phyloP scores from a whole-genome alignment of 768 basidiomycete genomes.

The Neoboletus magnificus region DNA sequence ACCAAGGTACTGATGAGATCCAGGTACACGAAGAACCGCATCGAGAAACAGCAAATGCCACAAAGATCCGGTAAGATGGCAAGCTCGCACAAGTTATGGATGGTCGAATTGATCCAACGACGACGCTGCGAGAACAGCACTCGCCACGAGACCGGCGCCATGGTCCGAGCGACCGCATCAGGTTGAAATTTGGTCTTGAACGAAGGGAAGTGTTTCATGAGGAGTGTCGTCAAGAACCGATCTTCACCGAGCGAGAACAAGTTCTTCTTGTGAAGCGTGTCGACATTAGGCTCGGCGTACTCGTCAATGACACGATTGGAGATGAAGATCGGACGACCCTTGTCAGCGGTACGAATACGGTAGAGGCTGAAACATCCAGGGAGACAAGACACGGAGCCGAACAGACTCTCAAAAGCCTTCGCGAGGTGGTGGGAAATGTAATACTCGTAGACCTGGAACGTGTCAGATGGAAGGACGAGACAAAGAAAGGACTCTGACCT shows the following conservation, averaged over 20 bases:
- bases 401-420: constrained; percentile 66
- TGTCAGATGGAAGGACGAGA: constrained; percentile 1
- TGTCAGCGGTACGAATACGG: constrained; percentile 68
- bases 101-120: constrained; percentile 73
- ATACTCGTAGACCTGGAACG: constrained; percentile 58
- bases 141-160: constrained; percentile 60
- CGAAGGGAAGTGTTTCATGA: constrained; percentile 68
- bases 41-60: constrained; percentile 72
- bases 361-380: constrained; percentile 74
- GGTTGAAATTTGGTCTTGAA: constrained; percentile 69
- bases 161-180: constrained; percentile 59
- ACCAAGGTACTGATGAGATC: constrained; percentile 65
- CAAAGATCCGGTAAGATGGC: constrained; percentile 60
- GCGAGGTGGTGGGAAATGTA: constrained; percentile 66
- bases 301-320: constrained; percentile 70
- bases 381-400: constrained; percentile 70
- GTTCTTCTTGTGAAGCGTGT: constrained; percentile 72
- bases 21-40: constrained; percentile 68
- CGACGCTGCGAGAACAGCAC: constrained; percentile 65
- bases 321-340: constrained; percentile 68
- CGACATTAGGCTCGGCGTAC: constrained; percentile 62
- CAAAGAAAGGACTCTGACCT: constrained; percentile 35
- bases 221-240: constrained; percentile 64
- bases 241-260: constrained; percentile 67
- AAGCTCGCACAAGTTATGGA: constrained; percentile 66